These are phyloP conservation scores for Crithidia bombi DNA, from an alignment of 208 protist species.

Conservation along the genomic window DNA sequence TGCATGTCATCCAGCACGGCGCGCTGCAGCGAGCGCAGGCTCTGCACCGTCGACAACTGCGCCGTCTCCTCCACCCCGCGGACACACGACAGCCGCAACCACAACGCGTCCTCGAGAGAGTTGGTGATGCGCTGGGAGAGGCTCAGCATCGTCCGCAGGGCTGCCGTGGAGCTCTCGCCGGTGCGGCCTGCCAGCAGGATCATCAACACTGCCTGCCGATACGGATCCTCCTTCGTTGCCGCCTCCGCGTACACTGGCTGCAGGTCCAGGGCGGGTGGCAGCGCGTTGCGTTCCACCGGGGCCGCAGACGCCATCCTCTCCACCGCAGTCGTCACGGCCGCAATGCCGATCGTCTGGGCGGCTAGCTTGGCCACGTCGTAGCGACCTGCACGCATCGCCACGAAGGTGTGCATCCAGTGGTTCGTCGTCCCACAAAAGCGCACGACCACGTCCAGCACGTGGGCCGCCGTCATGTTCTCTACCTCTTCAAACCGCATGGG, in stretches of 20 bases:
- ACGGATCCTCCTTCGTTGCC: slow-evolving; percentile 49
- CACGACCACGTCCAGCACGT: slow-evolving; percentile 57
- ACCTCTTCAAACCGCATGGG: slow-evolving; percentile 58
- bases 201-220: slow-evolving; percentile 80
- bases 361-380: slow-evolving; percentile 72
- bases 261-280: slow-evolving; percentile 49
- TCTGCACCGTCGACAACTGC: slow-evolving; percentile 50
- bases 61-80: slow-evolving; percentile 44
- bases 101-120: slow-evolving; percentile 77
- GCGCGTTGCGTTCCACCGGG: slow-evolving; percentile 37
- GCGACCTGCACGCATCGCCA: slow-evolving; percentile 77
- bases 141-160: slow-evolving; percentile 30
- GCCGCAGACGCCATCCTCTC: slow-evolving; percentile 29
- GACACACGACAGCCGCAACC: slow-evolving; percentile 55
- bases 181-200: slow-evolving; percentile 74
- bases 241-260: slow-evolving; percentile 66
- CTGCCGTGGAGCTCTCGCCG: slow-evolving; percentile 45
- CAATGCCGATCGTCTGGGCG: slow-evolving; percentile 43
- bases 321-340: slow-evolving; percentile 45
- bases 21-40: slow-evolving; percentile 61
- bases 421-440: slow-evolving; percentile 47
- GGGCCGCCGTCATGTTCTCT: slow-evolving; percentile 51
- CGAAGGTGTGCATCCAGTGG: slow-evolving; percentile 67
- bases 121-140: slow-evolving; percentile 49
- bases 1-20: slow-evolving; percentile 75